A percentile compares a stretch with the other conserved stretches of the same genome.
Conservation (phyloP, 805 yeast genomes). For the Cyberlindnera euphorbiae region DNA sequence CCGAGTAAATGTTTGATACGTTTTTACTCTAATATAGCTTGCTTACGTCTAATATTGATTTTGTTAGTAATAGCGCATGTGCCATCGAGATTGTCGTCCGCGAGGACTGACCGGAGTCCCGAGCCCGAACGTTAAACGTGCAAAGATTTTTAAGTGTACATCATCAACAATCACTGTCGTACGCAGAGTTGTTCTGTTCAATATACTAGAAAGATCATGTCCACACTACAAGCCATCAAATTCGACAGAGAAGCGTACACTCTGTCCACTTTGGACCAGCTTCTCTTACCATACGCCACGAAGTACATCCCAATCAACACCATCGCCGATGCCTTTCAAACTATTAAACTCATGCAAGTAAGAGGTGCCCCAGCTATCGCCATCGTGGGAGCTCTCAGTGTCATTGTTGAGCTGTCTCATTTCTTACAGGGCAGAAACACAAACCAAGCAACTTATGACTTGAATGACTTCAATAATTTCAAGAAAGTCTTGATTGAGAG, state of each 20-base stretch:
- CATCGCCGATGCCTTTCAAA: conserved; percentile 73
- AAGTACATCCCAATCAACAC: conserved; percentile 56
- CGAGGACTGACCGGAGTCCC: too few species aligned
- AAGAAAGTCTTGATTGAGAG: conserved; percentile 37
- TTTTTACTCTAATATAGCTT: too few species aligned
- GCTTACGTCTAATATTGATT: too few species aligned
- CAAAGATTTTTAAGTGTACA: too few species aligned
- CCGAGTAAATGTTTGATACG: conserved; percentile 11
- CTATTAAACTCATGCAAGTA: conserved; percentile 89
- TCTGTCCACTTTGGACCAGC: conserved; percentile 73
- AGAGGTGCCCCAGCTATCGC: conserved; percentile 99
- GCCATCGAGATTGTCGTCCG: too few species aligned
- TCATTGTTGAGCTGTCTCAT: conserved; percentile 62
- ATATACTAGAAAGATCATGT: conserved; percentile 28
- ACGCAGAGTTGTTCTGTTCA: too few species aligned
- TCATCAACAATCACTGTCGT: neutral
- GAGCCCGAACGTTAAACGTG: too few species aligned
- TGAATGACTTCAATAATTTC: conserved; percentile 28
- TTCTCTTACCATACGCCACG: conserved; percentile 75
- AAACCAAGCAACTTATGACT: conserved; percentile 30
- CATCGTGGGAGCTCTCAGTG: conserved; percentile 82
- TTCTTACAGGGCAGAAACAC: conserved; percentile 25
- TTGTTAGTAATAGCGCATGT: too few species aligned
- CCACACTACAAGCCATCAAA: conserved; percentile 58
- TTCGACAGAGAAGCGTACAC: conserved; percentile 44